These are phyloP conservation scores for Orbilia brochopaga DNA, from an alignment of 2,329 filamentous ascomycete genomes.

Conservation along the genomic window DNA sequence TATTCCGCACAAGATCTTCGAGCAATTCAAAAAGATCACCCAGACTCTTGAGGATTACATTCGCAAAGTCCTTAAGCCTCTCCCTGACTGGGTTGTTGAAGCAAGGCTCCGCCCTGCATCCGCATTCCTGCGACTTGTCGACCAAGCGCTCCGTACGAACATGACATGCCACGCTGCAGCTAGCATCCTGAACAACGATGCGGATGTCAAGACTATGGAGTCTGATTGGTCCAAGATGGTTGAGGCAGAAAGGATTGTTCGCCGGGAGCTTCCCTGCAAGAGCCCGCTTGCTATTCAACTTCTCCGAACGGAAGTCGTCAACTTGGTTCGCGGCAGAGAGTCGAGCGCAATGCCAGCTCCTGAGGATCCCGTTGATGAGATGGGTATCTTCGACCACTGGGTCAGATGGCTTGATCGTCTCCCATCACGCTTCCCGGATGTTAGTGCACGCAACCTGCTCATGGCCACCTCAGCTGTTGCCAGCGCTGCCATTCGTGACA, in stretches of 20 bases:
- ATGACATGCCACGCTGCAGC: slow-evolving; percentile 91
- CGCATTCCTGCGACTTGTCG: slow-evolving; percentile 83
- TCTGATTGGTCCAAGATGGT: slow-evolving; percentile 78
- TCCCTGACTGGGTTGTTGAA: slow-evolving; percentile 81
- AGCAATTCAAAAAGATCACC: slow-evolving; percentile 85
- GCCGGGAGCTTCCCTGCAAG: slow-evolving; percentile 65
- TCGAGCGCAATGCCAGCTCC: slow-evolving; percentile 49
- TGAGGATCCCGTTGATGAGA: slow-evolving; percentile 56
- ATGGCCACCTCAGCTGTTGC: slow-evolving; percentile 77
- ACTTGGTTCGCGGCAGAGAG: slow-evolving; percentile 63
- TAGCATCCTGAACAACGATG: slow-evolving; percentile 85
- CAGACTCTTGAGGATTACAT: slow-evolving; percentile 81
- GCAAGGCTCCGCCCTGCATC: slow-evolving; percentile 88
- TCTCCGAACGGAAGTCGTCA: slow-evolving; percentile 67
- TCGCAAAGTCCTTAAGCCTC: slow-evolving; percentile 79
- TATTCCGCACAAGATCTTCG: slow-evolving; percentile 83
- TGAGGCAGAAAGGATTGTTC: slow-evolving; percentile 65
- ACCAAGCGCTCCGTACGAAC: slow-evolving; percentile 88
- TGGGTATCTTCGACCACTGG: slow-evolving; percentile 79
- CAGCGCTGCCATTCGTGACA: slow-evolving; percentile 77
- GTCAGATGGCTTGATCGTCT: slow-evolving; percentile 73
- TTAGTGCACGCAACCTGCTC: slow-evolving; percentile 73
- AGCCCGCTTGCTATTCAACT: slow-evolving; percentile 60
- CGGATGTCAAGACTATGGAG: slow-evolving; percentile 94
- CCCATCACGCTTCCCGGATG: slow-evolving; percentile 74